Evolutionary conservation across 1,284 basidiomycete species (phyloP), one percentile per base, ranked within the genome.

Genomic region (Thecaphora thlaspeos): DNA sequence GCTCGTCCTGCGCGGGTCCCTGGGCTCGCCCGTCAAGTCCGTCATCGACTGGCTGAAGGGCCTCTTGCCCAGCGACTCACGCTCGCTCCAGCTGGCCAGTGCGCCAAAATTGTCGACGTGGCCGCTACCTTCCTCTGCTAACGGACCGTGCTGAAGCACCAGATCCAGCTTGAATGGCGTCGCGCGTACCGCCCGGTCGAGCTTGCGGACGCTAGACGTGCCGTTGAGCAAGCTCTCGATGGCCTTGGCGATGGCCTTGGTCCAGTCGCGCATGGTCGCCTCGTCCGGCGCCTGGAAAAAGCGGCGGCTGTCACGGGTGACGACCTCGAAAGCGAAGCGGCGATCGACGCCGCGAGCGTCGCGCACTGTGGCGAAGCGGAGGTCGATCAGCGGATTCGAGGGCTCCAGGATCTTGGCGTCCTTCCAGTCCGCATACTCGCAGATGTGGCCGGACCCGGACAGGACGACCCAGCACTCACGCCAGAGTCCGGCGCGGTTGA

Each of bases 161-260:
- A 48, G 21, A 19, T 51, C 57, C 1, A 38, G 24, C 17, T 45
- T 51, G 49, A 63, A 63, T 9, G 55, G 61, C 4, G 52, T 46
- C 17, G 51, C 58, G 19, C 52, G 45, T 9, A 63, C 50, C 7
- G 55, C 68, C 42, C 70, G 55, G 44, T 73, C 71, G 17, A 71
- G 54, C 50, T 71, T 70, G 40, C 71, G 65, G 4, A 73, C 63
- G 32, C 66, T 71, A 17, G 66, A 70, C 1, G 71, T 73, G 11
- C 78, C 82, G 65, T 83, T 82, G 52, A 83, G 75, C 39, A 81
- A 69, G 38, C 80, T 81, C 68, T 83, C 82, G 48, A 83, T 82
- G 22, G 81, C 81, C 47, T 80, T 81, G 38, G 78, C 77, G 45
- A 83, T 82, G 5, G 82, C 80, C 38, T 80, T 77, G 26, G 82